Base-by-base conservation (phyloP, 257 asterid species). In the Fraxinus cuspidata region DNA sequence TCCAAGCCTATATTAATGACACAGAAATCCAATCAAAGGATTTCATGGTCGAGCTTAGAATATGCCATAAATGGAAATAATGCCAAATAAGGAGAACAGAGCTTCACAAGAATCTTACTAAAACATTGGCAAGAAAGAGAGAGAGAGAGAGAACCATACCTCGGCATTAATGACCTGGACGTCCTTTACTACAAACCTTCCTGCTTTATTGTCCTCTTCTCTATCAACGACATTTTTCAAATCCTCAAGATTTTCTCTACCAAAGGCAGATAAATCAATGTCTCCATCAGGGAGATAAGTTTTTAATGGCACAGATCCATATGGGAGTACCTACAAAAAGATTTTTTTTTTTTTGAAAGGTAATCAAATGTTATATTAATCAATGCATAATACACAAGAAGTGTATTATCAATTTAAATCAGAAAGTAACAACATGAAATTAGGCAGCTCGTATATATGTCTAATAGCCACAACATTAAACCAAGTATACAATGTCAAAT, bases 261-360 rank as follows among this genome's bases (percentile, higher is more conserved):
- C 90, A 78, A 96, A 89, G 68, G 88, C 89, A 70, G 99, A 92
- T 80, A 96, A 84, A 78, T 96, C 98, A 58, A 96, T 93, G 83
- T 96, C 99, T 82, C 99, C 99, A 78, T 93, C 98, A 3, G 99
- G 98, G 76, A 96, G 97, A 84, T 89, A 96, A 58, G 97, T 96
- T 85, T 89, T 96, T 75, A 96, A 82, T 19, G 99, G 98, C 79
- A 96, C 97, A 31, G 99, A 96, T 72, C 99, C 97, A 64, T 93
- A 96, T 42, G 97, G 90, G 71, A 92, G 86, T 71, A 93, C 97
- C 99, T 96, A n/a, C n/a, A n/a, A n/a, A n/a, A n/a, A n/a, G n/a
- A n/a, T n/a, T n/a, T n/a, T n/a, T n/a, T n/a, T n/a, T n/a, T n/a
- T n/a, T n/a, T n/a, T n/a, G n/a, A n/a, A n/a, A n/a, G n/a, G n/a